These are phyloP conservation scores for Dioszegia aurantiaca DNA, from an alignment of 768 basidiomycete species.

Conservation along the genomic window DNA sequence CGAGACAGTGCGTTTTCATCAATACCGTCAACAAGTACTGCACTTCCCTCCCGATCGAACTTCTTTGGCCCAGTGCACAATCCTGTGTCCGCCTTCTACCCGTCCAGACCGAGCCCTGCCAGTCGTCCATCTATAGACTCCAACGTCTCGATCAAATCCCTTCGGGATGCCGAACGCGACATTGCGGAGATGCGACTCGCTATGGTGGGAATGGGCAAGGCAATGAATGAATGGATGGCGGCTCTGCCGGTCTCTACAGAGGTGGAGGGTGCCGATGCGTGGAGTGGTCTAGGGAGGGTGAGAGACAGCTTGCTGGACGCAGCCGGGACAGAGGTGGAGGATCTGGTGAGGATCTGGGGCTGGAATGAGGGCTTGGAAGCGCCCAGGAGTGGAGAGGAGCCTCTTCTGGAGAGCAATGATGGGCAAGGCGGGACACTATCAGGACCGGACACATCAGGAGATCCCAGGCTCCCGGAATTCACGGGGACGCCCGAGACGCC, in stretches of 20 bases:
- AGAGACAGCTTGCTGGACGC: conserved; percentile 42
- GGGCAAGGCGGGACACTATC: neutral
- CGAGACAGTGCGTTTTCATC: conserved; percentile 30
- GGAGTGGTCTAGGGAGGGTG: conserved; percentile 39
- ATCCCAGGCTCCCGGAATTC: neutral
- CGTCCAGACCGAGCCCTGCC: conserved; percentile 14
- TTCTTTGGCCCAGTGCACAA: conserved; percentile 6
- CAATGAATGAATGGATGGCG: conserved; percentile 42
- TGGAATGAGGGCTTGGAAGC: conserved; percentile 45
- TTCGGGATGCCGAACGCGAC: conserved; percentile 45
- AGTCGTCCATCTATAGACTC: conserved; percentile 26
- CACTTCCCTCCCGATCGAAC: conserved; percentile 19
- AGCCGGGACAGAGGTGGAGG: conserved; percentile 36
- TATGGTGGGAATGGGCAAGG: conserved; percentile 52
- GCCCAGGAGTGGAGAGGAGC: conserved; percentile 17
- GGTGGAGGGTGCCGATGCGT: conserved; percentile 16
- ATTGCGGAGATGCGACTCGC: conserved; percentile 48
- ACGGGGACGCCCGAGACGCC: neutral
- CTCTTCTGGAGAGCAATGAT: neutral
- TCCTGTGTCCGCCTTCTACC: neutral
- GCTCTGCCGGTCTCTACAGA: conserved; percentile 14
- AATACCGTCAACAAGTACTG: conserved; percentile 27
- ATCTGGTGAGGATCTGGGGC: conserved; percentile 42
- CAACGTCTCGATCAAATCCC: conserved; percentile 21
- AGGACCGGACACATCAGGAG: neutral